phyloP scores from a whole-genome alignment of 2,329 filamentous ascomycete species.

The Aspergillus arachidicola region DNA sequence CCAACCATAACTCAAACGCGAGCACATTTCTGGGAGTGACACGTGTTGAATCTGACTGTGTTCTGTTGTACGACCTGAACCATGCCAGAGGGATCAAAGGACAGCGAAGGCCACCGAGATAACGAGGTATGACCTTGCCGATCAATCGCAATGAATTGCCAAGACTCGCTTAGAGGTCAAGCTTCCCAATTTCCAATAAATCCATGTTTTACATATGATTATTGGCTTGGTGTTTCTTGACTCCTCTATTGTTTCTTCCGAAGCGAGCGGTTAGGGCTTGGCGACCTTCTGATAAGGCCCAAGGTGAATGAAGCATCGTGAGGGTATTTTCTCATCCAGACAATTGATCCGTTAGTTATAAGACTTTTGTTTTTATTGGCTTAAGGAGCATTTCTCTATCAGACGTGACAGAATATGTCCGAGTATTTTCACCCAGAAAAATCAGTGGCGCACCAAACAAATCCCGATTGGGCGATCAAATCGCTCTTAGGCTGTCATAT shows the following conservation, averaged over 20 bases:
- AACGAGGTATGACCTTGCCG: neutral
- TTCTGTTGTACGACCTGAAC: neutral
- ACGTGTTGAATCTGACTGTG: neutral
- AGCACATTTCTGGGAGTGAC: neutral
- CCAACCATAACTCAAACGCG: neutral
- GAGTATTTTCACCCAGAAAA: neutral
- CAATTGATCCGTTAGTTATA: neutral
- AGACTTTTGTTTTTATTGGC: neutral
- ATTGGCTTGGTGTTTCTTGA: neutral
- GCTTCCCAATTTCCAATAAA: neutral
- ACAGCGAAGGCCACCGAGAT: neutral
- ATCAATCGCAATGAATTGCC: neutral
- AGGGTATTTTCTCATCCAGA: neutral
- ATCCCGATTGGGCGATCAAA: neutral
- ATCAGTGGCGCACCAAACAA: neutral
- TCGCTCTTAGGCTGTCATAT: neutral
- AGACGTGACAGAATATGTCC: neutral
- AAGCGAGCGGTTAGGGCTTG: neutral
- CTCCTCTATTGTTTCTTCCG: neutral
- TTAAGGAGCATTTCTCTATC: neutral
- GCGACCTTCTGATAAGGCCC: neutral
- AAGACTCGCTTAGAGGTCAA: neutral
- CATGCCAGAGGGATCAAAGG: neutral
- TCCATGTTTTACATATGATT: neutral
- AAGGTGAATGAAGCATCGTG: neutral